These are phyloP conservation scores for Ophiostoma sp. DNA, from an alignment of 2,329 filamentous ascomycete genomes.

Conservation along the genomic window DNA sequence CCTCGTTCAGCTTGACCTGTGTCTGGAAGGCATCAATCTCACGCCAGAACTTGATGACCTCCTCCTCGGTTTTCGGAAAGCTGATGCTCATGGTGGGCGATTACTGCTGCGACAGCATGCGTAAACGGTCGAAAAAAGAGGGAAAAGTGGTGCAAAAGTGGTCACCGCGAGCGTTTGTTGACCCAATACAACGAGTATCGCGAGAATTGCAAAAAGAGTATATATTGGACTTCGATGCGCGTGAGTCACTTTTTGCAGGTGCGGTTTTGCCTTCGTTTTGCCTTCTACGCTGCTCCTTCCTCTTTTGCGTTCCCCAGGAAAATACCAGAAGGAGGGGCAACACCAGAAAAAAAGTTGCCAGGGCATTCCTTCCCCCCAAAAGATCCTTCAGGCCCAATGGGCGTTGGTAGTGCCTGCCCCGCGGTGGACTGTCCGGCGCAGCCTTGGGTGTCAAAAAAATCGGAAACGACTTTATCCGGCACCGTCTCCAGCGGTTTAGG, in stretches of 20 bases:
- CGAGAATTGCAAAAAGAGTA: not conserved
- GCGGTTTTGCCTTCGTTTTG: conserved; percentile 14
- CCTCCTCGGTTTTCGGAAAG: conserved; percentile 90
- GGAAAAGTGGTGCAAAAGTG: not conserved
- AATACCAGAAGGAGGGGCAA: conserved; percentile 18
- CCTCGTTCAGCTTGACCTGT: conserved; percentile 74
- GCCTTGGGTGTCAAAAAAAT: not conserved
- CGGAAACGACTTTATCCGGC: conserved; percentile 23
- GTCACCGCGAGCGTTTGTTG: conserved; percentile 11
- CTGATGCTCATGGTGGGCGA: conserved; percentile 68
- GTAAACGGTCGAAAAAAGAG: not conserved
- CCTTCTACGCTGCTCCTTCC: conserved; percentile 7
- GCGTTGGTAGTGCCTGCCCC: conserved; percentile 12
- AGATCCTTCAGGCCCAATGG: not conserved
- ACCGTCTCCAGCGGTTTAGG: not conserved
- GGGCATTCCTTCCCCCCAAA: not conserved
- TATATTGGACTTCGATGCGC: conserved; percentile 10
- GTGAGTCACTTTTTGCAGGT: conserved; percentile 20
- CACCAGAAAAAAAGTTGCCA: conserved; percentile 17
- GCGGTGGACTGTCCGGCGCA: not conserved
- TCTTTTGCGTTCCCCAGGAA: conserved; percentile 19
- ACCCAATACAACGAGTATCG: not conserved
- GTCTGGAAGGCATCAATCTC: conserved; percentile 87
- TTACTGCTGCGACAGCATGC: not conserved
- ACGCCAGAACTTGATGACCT: conserved; percentile 80